Conservation (phyloP, 805 yeast genomes). For the Starmerella sp. region DNA sequence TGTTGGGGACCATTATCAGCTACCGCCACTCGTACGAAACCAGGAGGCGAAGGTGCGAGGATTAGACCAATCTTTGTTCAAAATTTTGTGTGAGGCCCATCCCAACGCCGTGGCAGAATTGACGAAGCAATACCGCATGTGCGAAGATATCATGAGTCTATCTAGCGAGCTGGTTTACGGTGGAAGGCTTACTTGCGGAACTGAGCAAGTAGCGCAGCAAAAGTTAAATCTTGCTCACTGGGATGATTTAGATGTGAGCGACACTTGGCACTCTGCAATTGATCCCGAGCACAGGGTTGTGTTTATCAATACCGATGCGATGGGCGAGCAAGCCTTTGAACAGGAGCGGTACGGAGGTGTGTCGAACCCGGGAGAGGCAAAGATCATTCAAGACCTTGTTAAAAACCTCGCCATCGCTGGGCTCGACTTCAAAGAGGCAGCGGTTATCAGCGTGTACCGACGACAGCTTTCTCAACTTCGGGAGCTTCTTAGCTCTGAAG, state of each 20-base stretch:
- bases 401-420: conserved; percentile 31
- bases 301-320: conserved; percentile 66
- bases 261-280: conserved; percentile 26
- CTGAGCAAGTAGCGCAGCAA: conserved; percentile 51
- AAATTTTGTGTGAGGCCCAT: conserved; percentile 54
- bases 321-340: conserved; percentile 44
- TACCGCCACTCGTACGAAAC: conserved; percentile 76
- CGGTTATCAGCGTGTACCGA: conserved; percentile 81
- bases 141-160: conserved; percentile 71
- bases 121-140: conserved; percentile 84
- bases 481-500: conserved; percentile 29
- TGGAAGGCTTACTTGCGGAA: conserved; percentile 68
- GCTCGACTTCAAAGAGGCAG: conserved; percentile 43
- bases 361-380: conserved; percentile 65
- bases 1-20: conserved; percentile 94
- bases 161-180: conserved; percentile 72
- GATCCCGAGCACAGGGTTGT: conserved; percentile 48
- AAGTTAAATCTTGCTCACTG: conserved; percentile 39
- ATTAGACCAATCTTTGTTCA: conserved; percentile 66
- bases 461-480: conserved; percentile 45
- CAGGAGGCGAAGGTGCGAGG: conserved; percentile 55
- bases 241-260: background rate
- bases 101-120: conserved; percentile 70
- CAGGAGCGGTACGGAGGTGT: conserved; percentile 50
- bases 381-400: conserved; percentile 50